A percentile compares a stretch with the other conserved stretches of the same genome.
These are phyloP conservation scores for Saccharomyces hybrid DNA, from an alignment of 1,139 yeast species.

Conservation along the genomic window DNA sequence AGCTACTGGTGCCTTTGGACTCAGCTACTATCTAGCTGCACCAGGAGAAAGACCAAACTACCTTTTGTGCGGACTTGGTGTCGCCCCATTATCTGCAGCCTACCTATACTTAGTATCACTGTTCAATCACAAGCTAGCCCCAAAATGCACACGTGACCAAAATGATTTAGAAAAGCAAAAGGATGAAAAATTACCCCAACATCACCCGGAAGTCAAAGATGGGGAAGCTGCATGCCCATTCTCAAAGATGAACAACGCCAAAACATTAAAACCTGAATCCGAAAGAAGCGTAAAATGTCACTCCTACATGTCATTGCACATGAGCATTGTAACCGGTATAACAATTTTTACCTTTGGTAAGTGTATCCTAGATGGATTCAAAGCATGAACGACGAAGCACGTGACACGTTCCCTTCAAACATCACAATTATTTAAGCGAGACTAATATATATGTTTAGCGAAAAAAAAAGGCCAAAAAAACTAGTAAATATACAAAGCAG, in stretches of 20 bases:
- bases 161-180: constrained; percentile 2
- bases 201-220: constrained; percentile 3
- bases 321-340: constrained; percentile 10
- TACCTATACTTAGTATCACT: constrained; percentile 9
- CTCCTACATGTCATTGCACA: constrained; percentile 9
- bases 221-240: constrained; percentile 6
- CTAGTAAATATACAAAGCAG: not conserved
- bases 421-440: not conserved
- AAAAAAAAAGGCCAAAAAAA: not conserved
- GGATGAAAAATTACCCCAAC: not conserved
- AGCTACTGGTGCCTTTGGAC: constrained; percentile 27
- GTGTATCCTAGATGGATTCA: constrained; percentile 19
- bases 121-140: constrained; percentile 5
- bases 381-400: constrained; percentile 11
- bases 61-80: constrained; percentile 13
- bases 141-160: not conserved
- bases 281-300: constrained; percentile 10
- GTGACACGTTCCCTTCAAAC: not conserved
- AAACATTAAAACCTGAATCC: constrained; percentile 4
- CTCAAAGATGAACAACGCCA: constrained; percentile 3
- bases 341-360: constrained; percentile 18
- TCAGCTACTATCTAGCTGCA: constrained; percentile 29
- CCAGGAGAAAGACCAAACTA: constrained; percentile 23
- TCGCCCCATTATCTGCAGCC: constrained; percentile 13
- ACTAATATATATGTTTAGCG: not conserved